A percentile compares a stretch with the other conserved stretches of the same genome.
Conservation (phyloP, 495 filamentous ascomycete genomes). For the Tuber indicum region DNA sequence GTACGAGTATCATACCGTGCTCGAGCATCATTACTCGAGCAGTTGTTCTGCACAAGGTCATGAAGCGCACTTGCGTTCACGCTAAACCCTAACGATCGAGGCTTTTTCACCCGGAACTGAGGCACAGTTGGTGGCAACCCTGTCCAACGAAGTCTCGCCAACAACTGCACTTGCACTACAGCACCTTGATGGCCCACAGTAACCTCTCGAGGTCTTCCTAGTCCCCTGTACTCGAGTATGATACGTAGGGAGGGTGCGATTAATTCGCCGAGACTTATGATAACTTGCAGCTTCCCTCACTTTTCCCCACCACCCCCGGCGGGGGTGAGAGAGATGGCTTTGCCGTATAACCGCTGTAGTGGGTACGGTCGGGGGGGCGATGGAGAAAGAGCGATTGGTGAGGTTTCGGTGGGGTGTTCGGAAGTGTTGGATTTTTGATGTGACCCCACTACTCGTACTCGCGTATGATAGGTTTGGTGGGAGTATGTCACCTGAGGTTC, state of each 20-base stretch:
- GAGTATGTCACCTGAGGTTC: background rate
- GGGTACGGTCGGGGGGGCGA: background rate
- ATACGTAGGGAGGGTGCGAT: background rate
- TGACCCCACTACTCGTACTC: too few relatives aligned
- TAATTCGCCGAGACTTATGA: background rate
- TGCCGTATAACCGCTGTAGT: background rate
- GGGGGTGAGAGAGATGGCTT: background rate
- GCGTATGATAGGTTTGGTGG: too few relatives aligned
- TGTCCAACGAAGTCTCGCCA: background rate
- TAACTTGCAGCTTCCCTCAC: background rate
- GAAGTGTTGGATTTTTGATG: background rate
- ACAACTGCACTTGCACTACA: background rate
- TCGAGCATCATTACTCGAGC: too few relatives aligned
- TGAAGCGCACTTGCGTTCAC: background rate
- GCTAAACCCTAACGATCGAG: background rate
- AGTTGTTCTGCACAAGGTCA: background rate
- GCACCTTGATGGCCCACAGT: background rate
- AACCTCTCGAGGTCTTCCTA: too few relatives aligned
- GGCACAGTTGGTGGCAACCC: background rate
- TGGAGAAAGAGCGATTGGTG: background rate
- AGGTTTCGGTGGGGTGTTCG: background rate
- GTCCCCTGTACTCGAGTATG: too few relatives aligned
- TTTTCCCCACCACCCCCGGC: background rate
- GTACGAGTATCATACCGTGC: too few relatives aligned
- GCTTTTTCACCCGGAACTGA: background rate